Evolutionary conservation across 2,329 filamentous ascomycete genomes (phyloP), one percentile per base, ranked within the genome.

Genomic region (Phaeosphaeriaceae sp.): DNA sequence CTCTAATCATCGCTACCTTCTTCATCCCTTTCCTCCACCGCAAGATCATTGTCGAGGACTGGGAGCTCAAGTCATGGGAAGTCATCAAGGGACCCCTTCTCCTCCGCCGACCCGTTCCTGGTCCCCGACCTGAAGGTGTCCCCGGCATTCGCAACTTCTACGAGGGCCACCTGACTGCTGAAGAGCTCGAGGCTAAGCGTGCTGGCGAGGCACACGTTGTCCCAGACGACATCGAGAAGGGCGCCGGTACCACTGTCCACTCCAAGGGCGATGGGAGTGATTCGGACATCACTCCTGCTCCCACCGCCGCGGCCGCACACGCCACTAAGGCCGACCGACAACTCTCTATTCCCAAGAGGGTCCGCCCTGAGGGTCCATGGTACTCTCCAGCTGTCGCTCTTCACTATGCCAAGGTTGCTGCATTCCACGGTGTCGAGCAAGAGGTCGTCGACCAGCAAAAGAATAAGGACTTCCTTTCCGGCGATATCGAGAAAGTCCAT

Each of bases 1-100:
- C 77, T n/a, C 63, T 84, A 4, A 67, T 89, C 13, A 75, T 86
- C 58, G 71, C 70, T 55, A 56, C 84, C 59, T 87, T 87, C 74
- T 82, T 89, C 59, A 79, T 88, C 19, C 86, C 87, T 2, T 89
- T 84, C 79, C 70, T 89, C 58, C 84, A 88, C 72, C 82, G 84
- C 56, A 80, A 84, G 47, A 80, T 91, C 65, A 76, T 89, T 74
- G 77, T 83, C 75, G 81, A 89, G 63, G 87, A 91, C 77, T 85
- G 86, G 84, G 76, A 86, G 68, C 77, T 91, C 59, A 83, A 82
- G 62, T 75, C 80, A 73, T 88, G 80, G 71, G 81, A 88, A 60
- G 78, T 88, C 56, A 65, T 82, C 59, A 73, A 82, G 17, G 87
- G 86, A 0, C 86, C 84, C 24, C 72, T 87, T 0, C 81, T 88